Evolutionary conservation across 73 alveolate species (phyloP), one percentile per base, ranked within the genome.

Genomic region (Breviolum minutum): DNA sequence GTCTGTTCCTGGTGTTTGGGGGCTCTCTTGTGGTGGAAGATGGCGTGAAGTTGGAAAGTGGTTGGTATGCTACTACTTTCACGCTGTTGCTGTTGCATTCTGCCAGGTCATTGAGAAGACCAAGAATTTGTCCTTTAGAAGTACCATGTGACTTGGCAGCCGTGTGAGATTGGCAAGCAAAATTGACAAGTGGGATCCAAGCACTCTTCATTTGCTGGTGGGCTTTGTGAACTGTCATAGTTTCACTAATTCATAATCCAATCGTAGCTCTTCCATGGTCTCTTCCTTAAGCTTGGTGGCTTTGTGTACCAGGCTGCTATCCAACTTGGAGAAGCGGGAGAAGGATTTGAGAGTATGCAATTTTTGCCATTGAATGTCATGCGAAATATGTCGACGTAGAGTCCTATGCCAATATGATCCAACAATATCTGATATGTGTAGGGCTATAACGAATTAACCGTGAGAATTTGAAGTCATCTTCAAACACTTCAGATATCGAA

Each of bases 261-360:
- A 2, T 40, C 54, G 54, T 40, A 40, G 54, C 54, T 40, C 3
- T 40, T 40, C 54, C 54, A 40, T 40, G 54, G 54, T 22, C 77
- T 68, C n/a, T 68, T 14, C 77, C 24, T 68, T 14, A 68, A 68
- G n/a, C 77, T 17, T 40, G 54, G 3, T 40, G 54, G 5, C 54
- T 40, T 40, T 40, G 3, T 40, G 0, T 40, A 3, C 0, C n/a
- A 93, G 89, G 98, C 98, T 93, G 68, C 81, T 93, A 9, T 93
- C 98, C 98, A 93, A 93, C 98, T 16, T 93, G 98, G 98, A 93
- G 82, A 93, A 93, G 98, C 87, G 98, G n/a, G 98, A 93, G 91
- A 93, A 93, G 98, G 96, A 76, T 30, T 13, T 16, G 2, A 66
- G 84, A 27, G n/a, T 5, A 79, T 32, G 64, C 32, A 40, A 40